Evolutionary conservation across 768 basidiomycete genomes (phyloP).

Genomic region (Phaeolepiota aurea): DNA sequence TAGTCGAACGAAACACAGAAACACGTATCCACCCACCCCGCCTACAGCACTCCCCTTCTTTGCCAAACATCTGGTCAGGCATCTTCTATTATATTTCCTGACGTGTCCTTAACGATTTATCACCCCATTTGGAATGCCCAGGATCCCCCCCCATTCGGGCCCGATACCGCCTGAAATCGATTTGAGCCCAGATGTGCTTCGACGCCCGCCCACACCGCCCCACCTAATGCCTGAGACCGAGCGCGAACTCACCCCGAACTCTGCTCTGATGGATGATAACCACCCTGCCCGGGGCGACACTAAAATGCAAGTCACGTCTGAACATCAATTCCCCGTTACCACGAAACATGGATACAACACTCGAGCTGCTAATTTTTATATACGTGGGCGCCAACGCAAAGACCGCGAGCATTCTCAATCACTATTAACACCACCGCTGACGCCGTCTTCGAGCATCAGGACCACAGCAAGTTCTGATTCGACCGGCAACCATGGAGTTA

Average conservation of each 20-base stretch:
- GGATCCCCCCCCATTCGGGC: slow-evolving; percentile 41
- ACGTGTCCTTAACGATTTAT: neutral
- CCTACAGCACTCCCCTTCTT: slow-evolving; percentile 57
- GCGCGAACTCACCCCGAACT: slow-evolving; percentile 1
- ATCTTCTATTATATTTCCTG: neutral
- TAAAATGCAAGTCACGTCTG: neutral
- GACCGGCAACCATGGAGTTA: slow-evolving; percentile 8
- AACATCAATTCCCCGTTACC: slow-evolving; percentile 5
- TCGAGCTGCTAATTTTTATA: slow-evolving; percentile 11
- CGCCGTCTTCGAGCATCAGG: slow-evolving; percentile 51
- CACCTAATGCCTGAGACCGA: slow-evolving; percentile 11
- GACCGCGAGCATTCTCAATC: slow-evolving; percentile 25
- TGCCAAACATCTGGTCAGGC: slow-evolving; percentile 60
- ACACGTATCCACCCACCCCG: slow-evolving; percentile 26
- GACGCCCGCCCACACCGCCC: slow-evolving; percentile 27
- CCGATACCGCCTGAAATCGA: slow-evolving; percentile 24
- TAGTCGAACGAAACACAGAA: neutral
- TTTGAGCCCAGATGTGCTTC: slow-evolving; percentile 17
- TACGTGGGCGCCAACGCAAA: slow-evolving; percentile 22
- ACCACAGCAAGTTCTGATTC: slow-evolving; percentile 27
- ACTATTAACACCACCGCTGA: slow-evolving; percentile 62
- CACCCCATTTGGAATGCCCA: slow-evolving; percentile 10
- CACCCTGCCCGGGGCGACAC: neutral
- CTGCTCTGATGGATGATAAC: neutral
- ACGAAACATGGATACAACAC: slow-evolving; percentile 12